A percentile compares a stretch with the other conserved stretches of the same genome.
phyloP scores from a whole-genome alignment of 2,329 filamentous ascomycete genomes.

The Macrophomina tecta region DNA sequence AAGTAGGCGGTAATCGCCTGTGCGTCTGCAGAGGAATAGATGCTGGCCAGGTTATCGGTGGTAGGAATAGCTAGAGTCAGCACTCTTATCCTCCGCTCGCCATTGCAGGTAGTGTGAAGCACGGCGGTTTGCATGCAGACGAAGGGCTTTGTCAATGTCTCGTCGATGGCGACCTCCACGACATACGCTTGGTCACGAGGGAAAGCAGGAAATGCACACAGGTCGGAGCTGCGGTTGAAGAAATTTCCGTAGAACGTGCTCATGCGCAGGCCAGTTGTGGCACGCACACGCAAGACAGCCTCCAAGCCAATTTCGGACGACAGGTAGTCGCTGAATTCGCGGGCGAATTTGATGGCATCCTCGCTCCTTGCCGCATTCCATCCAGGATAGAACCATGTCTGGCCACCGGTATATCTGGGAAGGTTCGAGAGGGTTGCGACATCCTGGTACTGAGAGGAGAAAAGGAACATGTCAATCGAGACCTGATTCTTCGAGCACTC shows the following conservation, averaged over 20 bases:
- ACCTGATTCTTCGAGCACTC: constrained; percentile 99
- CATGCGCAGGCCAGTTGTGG: constrained; percentile 93
- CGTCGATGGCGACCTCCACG: constrained; percentile 97
- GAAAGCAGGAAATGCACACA: constrained; percentile 97
- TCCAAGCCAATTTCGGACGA: constrained; percentile 95
- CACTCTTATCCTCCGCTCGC: constrained; percentile 92
- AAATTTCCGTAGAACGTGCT: constrained; percentile 99
- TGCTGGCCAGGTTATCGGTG: constrained; percentile 84
- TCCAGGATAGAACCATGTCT: constrained; percentile 97
- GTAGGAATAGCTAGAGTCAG: constrained; percentile 93
- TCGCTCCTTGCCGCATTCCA: constrained; percentile 95
- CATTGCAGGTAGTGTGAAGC: constrained; percentile 96
- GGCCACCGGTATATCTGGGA: constrained; percentile 93
- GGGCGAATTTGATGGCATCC: constrained; percentile 96
- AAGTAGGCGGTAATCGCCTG: constrained; percentile 92
- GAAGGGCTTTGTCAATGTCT: constrained; percentile 87
- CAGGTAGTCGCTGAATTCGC: constrained; percentile 96
- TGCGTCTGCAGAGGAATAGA: constrained; percentile 95
- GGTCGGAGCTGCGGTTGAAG: constrained; percentile 96
- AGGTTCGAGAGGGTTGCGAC: constrained; percentile 95
- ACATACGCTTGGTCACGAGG: constrained; percentile 97
- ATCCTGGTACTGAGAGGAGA: constrained; percentile 95
- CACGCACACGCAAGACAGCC: constrained; percentile 92
- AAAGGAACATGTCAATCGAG: constrained; percentile 97
- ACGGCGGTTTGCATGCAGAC: constrained; percentile 94